Evolutionary conservation across 306 rosid species (phyloP).

Genomic region (Argentina anserina): DNA sequence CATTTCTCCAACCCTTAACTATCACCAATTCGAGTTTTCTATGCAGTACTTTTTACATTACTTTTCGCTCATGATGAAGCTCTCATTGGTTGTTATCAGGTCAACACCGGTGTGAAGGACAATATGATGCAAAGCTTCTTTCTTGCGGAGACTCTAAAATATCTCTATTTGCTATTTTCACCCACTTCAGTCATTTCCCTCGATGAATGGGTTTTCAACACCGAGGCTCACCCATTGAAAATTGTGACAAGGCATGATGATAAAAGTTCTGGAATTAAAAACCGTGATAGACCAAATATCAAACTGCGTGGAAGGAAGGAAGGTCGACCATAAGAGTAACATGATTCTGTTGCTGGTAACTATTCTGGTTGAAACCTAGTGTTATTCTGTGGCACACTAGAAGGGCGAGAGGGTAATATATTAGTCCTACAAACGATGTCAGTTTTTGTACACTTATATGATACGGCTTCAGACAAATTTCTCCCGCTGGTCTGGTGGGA

Average conservation of each 20-base stretch:
- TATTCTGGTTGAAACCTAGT: conserved; percentile 31
- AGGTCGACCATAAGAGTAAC: conserved; percentile 48
- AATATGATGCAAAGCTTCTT: conserved; percentile 97
- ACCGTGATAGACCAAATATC: conserved; percentile 35
- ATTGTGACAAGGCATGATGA: conserved; percentile 52
- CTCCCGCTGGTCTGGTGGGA: too few species aligned
- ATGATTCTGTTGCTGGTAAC: conserved; percentile 18
- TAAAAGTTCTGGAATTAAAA: conserved; percentile 23
- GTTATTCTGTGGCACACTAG: conserved; percentile 15
- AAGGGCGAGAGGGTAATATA: too few species aligned
- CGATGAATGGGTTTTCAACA: conserved; percentile 97
- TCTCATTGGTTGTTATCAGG: conserved; percentile 46
- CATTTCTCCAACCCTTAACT: conserved; percentile 19
- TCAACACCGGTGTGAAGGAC: conserved; percentile 85
- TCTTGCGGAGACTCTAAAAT: conserved; percentile 95
- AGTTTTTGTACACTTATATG: too few species aligned
- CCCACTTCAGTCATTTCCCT: conserved; percentile 83
- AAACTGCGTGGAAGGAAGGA: conserved; percentile 77
- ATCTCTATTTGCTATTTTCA: conserved; percentile 91
- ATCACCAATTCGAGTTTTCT: conserved; percentile 19
- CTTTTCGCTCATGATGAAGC: not conserved
- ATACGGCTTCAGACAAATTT: too few species aligned
- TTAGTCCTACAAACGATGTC: too few species aligned
- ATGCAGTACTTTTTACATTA: not conserved
- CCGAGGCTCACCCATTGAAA: conserved; percentile 91